Conservation (phyloP, 1,139 yeast species). For the Kodamaea sp. region DNA sequence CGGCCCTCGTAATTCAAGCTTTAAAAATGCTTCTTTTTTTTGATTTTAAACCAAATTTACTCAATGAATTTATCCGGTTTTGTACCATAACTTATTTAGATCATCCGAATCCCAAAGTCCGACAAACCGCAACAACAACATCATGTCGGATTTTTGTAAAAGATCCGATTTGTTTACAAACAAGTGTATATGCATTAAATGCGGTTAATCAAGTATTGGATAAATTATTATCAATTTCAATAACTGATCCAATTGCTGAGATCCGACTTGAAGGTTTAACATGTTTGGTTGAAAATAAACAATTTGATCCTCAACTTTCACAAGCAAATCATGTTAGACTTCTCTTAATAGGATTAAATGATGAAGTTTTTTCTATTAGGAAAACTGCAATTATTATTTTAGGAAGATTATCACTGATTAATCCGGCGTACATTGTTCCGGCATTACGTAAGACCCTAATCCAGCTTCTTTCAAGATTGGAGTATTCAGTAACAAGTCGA, state of each 20-base stretch:
- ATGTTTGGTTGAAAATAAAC: slow-evolving; percentile 57
- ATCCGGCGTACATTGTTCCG: slow-evolving; percentile 96
- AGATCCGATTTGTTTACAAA: slow-evolving; percentile 83
- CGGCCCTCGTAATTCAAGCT: slow-evolving; percentile 59
- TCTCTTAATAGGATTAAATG: slow-evolving; percentile 85
- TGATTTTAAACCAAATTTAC: slow-evolving; percentile 68
- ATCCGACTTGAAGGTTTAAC: slow-evolving; percentile 76
- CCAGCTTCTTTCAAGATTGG: slow-evolving; percentile 79
- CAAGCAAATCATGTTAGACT: slow-evolving; percentile 89
- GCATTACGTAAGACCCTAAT: slow-evolving; percentile 81
- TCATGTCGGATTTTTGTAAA: slow-evolving; percentile 74
- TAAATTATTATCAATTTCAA: slow-evolving; percentile 73
- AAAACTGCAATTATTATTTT: slow-evolving; percentile 75
- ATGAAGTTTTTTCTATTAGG: slow-evolving; percentile 81
- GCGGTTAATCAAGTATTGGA: slow-evolving; percentile 85
- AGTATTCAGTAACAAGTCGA: slow-evolving; percentile 71
- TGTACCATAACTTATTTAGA: slow-evolving; percentile 81
- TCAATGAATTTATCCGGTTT: slow-evolving; percentile 82
- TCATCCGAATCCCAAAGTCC: slow-evolving; percentile 71
- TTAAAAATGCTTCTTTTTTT: slow-evolving; percentile 71
- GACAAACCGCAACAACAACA: slow-evolving; percentile 82
- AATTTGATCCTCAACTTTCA: slow-evolving; percentile 86
- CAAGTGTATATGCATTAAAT: slow-evolving; percentile 76
- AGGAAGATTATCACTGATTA: slow-evolving; percentile 79
- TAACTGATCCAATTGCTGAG: slow-evolving; percentile 87